Base-by-base conservation (phyloP, 805 yeast species). In the Cyberlindnera bimundalis region DNA sequence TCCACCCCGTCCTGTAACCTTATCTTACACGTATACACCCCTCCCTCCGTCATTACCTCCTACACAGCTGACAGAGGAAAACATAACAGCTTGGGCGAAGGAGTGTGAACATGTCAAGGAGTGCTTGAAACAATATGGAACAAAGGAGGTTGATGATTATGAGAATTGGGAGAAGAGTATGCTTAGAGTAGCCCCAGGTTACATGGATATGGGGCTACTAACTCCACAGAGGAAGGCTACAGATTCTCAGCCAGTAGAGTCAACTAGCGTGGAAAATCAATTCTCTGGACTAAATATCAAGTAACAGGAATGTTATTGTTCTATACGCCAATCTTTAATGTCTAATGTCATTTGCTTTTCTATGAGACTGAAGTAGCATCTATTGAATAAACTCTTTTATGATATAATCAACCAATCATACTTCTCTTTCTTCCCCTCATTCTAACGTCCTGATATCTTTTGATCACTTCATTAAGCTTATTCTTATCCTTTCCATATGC, bases 401-500 rank as follows among this genome's bases (percentile, higher is more conserved):
- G n/a, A n/a, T n/a, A n/a, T n/a, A 17, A 13, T 50, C 53, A 81
- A 14, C 99, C 99, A 35, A 90, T 65, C 96, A 91, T 87, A 43
- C 95, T 84, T 62, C 99, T 76, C 74, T 93, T 93, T 51, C 99
- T 74, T 2, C 99, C 99, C 58, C 99, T 78, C 67, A 84, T 61
- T 55, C 98, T 70, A 1, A 91, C 98, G 32, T 84, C 95, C 40
- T 81, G 85, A 37, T 93, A 73, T 58, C 90, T 74, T 40, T 70
- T 71, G 44, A 77, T 50, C 0, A 81, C 75, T 47, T 84, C 93
- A 13, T 57, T 66, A 29, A 64, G 48, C 35, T 65, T 67, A 48
- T 68, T 72, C 15, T 51, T 51, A 14, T 73, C 73, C 16, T 53
- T 57, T 1, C 33, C 39, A 42, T 71, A 74, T 1, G 64, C 66